These are phyloP conservation scores for Trichoderma cornu-damae DNA, from an alignment of 2,329 filamentous ascomycete species.

Conservation along the genomic window DNA sequence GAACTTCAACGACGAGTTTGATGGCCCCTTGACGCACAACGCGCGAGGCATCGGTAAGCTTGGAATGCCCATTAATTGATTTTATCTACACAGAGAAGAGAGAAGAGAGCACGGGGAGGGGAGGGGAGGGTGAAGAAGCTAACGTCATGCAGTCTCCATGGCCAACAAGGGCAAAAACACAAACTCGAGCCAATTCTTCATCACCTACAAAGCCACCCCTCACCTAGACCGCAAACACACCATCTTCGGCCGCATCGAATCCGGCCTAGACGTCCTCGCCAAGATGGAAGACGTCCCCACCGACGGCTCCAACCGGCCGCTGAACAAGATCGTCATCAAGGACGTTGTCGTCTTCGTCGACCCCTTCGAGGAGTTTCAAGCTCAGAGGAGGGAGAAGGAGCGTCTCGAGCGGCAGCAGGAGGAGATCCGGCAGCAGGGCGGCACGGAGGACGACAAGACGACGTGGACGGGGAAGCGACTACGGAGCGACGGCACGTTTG, in stretches of 20 bases:
- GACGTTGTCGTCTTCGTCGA: slow-evolving; percentile 85
- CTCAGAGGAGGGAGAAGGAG: slow-evolving; percentile 63
- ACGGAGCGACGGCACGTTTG: slow-evolving; percentile 58
- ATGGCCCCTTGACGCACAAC: slow-evolving; percentile 82
- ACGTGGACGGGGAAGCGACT: slow-evolving; percentile 97
- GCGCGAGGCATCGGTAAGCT: slow-evolving; percentile 59
- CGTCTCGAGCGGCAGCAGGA: slow-evolving; percentile 52
- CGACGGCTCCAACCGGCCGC: slow-evolving; percentile 69
- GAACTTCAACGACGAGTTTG: slow-evolving; percentile 89
- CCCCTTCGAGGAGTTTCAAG: slow-evolving; percentile 89
- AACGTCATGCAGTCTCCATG: slow-evolving; percentile 59
- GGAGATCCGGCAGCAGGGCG: slow-evolving; percentile 59
- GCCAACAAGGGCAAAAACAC: slow-evolving; percentile 99
- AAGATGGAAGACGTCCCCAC: slow-evolving; percentile 73
- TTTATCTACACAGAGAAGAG: background rate
- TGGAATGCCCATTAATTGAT: too few relatives aligned
- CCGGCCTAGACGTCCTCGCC: slow-evolving; percentile 64
- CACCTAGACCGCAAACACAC: slow-evolving; percentile 95
- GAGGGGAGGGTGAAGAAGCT: too few relatives aligned
- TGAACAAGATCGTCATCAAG: slow-evolving; percentile 72
- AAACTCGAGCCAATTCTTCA: slow-evolving; percentile 92
- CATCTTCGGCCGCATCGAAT: slow-evolving; percentile 85
- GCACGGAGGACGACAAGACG: slow-evolving; percentile 78
- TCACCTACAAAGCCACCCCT: slow-evolving; percentile 76
- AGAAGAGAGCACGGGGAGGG: too few relatives aligned